Conservation (phyloP, 257 asterid genomes). For the Solanum megistacrolobum region DNA sequence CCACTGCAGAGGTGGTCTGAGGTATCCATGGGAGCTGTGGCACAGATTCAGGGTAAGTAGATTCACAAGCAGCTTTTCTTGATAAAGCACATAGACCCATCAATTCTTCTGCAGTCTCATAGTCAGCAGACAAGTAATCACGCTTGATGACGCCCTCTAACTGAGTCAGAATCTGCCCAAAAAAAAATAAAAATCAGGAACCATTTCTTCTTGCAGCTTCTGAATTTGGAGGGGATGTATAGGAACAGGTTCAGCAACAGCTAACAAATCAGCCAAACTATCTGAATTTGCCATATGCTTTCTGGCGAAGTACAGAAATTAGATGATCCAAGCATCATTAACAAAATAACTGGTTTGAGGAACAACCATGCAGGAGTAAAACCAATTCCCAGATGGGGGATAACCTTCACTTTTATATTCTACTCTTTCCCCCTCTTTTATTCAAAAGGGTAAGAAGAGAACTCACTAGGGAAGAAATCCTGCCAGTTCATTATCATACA, state of each 20-base stretch:
- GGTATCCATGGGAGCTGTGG: conserved; percentile 94
- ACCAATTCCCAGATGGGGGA: not conserved
- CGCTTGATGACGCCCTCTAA: conserved; percentile 71
- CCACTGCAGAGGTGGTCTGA: conserved; percentile 73
- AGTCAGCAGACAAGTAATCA: conserved; percentile 54
- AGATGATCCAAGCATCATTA: not conserved
- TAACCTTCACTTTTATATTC: not conserved
- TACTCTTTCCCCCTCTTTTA: not conserved
- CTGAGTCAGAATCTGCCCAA: conserved; percentile 56
- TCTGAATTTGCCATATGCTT: not conserved
- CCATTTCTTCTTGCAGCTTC: not conserved
- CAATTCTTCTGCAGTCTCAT: conserved; percentile 85
- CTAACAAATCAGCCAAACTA: not conserved
- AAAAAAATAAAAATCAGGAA: not conserved
- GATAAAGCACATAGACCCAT: conserved; percentile 39
- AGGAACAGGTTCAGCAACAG: not conserved
- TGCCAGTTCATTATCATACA: not conserved
- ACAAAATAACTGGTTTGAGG: not conserved
- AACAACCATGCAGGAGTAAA: not conserved
- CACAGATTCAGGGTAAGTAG: conserved; percentile 23
- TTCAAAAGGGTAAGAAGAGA: not conserved
- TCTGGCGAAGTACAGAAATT: not conserved
- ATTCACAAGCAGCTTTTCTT: conserved; percentile 25
- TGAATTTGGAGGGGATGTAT: not conserved
- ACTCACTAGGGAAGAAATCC: not conserved